phyloP scores from a whole-genome alignment of 805 yeast species.

The Lipomyces anomalus region DNA sequence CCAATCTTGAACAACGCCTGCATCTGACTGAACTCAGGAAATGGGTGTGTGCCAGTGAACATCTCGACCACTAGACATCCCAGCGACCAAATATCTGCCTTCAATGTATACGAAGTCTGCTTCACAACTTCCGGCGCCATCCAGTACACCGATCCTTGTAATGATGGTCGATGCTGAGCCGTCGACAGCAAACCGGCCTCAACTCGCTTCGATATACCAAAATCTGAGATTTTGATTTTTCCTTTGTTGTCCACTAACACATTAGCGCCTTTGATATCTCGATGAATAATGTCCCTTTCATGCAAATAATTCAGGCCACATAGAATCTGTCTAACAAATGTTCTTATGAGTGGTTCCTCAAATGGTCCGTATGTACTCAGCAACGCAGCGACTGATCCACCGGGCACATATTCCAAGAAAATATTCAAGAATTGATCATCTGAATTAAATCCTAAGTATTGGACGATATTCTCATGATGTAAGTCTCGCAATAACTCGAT shows the following conservation, averaged over 20 bases:
- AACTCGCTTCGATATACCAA: slow-evolving; percentile 70
- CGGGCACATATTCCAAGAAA: slow-evolving; percentile 70
- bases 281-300: slow-evolving; percentile 67
- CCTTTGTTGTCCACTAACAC: slow-evolving; percentile 75
- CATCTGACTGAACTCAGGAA: slow-evolving; percentile 91
- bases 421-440: slow-evolving; percentile 70
- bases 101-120: slow-evolving; percentile 82
- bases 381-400: slow-evolving; percentile 68
- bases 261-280: slow-evolving; percentile 88
- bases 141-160: slow-evolving; percentile 96
- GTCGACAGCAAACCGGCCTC: slow-evolving; percentile 47
- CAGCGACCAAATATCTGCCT: slow-evolving; percentile 96
- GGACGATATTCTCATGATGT: slow-evolving; percentile 87
- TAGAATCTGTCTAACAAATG: slow-evolving; percentile 68
- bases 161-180: slow-evolving; percentile 58
- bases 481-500: slow-evolving; percentile 69
- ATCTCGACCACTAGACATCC: slow-evolving; percentile 92
- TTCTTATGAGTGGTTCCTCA: slow-evolving; percentile 67
- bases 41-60: slow-evolving; percentile 95
- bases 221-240: slow-evolving; percentile 77
- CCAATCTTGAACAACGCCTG: slow-evolving; percentile 96
- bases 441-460: slow-evolving; percentile 81
- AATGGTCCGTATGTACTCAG: slow-evolving; percentile 69
- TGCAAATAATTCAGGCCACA: slow-evolving; percentile 72
- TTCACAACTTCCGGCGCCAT: slow-evolving; percentile 99